Conservation (phyloP, 768 basidiomycete genomes). For the Tricholoma flavovirens region DNA sequence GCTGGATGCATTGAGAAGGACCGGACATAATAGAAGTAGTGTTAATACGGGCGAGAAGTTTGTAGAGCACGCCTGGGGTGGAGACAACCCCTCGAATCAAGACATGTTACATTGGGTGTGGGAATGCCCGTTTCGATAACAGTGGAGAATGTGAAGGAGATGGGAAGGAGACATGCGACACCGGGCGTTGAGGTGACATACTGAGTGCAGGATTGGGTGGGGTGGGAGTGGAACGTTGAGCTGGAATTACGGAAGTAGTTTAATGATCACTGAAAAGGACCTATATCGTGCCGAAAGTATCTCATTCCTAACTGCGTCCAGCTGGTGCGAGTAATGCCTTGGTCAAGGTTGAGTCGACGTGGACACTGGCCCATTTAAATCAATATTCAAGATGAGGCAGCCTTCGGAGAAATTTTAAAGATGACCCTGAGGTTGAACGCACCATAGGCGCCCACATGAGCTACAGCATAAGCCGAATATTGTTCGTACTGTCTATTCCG, state of each 20-base stretch:
- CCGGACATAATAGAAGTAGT: slow-evolving; percentile 11
- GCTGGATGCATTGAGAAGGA: slow-evolving; percentile 25
- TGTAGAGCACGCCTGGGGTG: slow-evolving; percentile 59
- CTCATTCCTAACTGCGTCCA: slow-evolving; percentile 51
- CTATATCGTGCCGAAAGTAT: slow-evolving; percentile 50
- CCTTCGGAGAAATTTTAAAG: slow-evolving; percentile 28
- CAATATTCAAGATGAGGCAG: slow-evolving; percentile 46
- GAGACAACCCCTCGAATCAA: slow-evolving; percentile 44
- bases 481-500: slow-evolving; percentile 46
- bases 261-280: background rate
- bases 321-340: slow-evolving; percentile 47
- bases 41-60: slow-evolving; percentile 48
- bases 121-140: slow-evolving; percentile 43
- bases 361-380: slow-evolving; percentile 31
- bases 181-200: slow-evolving; percentile 34
- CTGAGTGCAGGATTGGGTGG: slow-evolving; percentile 55
- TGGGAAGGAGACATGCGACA: slow-evolving; percentile 28
- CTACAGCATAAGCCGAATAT: background rate
- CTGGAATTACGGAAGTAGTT: background rate
- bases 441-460: slow-evolving; percentile 54
- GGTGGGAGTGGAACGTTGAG: slow-evolving; percentile 61
- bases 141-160: slow-evolving; percentile 40
- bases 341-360: slow-evolving; percentile 68
- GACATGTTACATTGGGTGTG: slow-evolving; percentile 55
- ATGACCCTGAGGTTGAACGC: slow-evolving; percentile 5